Conservation (phyloP, 2,329 filamentous ascomycete species). For the Penicillium nordicum region DNA sequence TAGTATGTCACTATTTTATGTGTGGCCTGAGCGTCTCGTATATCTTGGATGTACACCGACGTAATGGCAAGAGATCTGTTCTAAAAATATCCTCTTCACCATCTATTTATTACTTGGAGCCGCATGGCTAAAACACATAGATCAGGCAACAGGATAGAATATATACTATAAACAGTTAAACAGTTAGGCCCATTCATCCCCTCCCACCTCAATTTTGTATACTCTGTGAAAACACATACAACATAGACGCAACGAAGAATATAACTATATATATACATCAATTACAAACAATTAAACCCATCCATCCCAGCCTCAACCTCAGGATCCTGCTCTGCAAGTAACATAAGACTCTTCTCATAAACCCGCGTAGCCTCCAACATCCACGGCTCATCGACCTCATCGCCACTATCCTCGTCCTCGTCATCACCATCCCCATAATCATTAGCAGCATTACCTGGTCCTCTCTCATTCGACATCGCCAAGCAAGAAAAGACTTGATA, state of each 20-base stretch:
- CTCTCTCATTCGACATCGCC: background rate
- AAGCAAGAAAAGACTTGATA: constrained; percentile 11
- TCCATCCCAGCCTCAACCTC: constrained; percentile 14
- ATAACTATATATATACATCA: background rate
- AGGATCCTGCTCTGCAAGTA: constrained; percentile 57
- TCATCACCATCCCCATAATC: constrained; percentile 33
- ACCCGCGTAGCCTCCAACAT: constrained; percentile 71
- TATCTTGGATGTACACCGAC: background rate
- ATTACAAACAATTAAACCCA: constrained; percentile 17
- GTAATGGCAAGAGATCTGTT: background rate
- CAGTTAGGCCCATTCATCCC: too few species aligned
- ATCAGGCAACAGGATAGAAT: background rate
- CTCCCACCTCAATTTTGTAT: too few species aligned
- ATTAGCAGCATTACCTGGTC: constrained; percentile 20
- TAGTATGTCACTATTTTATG: background rate
- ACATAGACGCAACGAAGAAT: background rate
- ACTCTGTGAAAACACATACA: background rate
- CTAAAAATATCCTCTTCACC: constrained; percentile 3
- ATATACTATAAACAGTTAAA: background rate
- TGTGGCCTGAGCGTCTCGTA: constrained; percentile 5
- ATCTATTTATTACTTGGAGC: background rate
- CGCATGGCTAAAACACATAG: background rate
- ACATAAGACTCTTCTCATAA: constrained; percentile 75
- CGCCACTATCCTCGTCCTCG: constrained; percentile 48
- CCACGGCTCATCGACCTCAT: constrained; percentile 43